These are phyloP conservation scores for Trypanosoma rangeli DNA, from an alignment of 208 protist genomes.

Conservation along the genomic window DNA sequence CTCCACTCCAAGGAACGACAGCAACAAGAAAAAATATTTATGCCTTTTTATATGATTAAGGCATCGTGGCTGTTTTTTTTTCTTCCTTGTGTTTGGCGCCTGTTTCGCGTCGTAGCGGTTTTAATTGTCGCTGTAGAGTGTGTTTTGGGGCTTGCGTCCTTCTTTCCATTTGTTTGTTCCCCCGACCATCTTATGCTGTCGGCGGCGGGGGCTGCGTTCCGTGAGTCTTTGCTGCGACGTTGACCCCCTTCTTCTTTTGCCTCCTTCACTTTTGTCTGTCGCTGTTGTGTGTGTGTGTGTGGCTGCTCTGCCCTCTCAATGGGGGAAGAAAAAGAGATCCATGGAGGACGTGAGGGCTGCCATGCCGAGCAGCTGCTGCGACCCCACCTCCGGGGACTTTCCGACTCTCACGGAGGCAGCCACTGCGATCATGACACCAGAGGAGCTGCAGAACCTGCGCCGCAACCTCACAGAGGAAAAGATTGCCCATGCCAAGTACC, in stretches of 20 bases:
- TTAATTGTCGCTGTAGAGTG: too few species aligned
- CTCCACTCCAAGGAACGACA: too few species aligned
- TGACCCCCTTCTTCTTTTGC: too few species aligned
- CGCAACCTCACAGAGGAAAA: constrained; percentile 62
- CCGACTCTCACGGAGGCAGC: constrained; percentile 65
- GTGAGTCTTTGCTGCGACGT: too few species aligned
- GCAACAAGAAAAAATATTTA: too few species aligned
- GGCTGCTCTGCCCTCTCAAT: background rate
- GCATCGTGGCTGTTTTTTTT: too few species aligned
- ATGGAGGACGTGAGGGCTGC: background rate
- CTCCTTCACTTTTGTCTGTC: background rate
- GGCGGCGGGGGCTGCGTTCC: too few species aligned
- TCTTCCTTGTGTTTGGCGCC: too few species aligned
- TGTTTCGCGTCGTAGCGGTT: too few species aligned
- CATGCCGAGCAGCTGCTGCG: background rate
- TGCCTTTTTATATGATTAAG: too few species aligned
- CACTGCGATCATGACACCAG: constrained; percentile 52
- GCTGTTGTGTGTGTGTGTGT: constrained; percentile 23
- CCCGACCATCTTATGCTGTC: too few species aligned
- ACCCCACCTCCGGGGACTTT: constrained; percentile 3
- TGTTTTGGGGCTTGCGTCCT: too few species aligned
- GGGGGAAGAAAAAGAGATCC: background rate
- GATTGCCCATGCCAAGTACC: constrained; percentile 79
- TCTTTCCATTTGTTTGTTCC: constrained; percentile 12
- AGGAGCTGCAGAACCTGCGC: constrained; percentile 58